These are phyloP conservation scores for Knufia fluminis DNA, from an alignment of 2,329 filamentous ascomycete genomes.

Conservation along the genomic window DNA sequence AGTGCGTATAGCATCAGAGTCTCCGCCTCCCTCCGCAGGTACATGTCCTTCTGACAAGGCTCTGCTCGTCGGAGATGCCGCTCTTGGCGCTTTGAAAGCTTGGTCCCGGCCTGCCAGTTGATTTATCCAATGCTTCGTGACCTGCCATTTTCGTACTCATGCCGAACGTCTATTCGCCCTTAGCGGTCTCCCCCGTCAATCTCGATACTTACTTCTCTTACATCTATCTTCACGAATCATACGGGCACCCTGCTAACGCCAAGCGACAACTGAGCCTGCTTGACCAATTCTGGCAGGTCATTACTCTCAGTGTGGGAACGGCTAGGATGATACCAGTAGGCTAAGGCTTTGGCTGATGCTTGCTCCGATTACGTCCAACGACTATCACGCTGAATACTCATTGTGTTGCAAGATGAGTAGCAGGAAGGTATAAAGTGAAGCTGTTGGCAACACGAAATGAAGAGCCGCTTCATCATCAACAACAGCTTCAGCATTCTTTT, in stretches of 20 bases:
- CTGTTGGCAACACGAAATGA: neutral
- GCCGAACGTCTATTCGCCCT: slow-evolving; percentile 4
- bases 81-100: neutral
- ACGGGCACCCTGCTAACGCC: neutral
- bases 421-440: slow-evolving; percentile 4
- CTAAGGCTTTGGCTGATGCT: slow-evolving; percentile 3
- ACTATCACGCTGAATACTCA: neutral
- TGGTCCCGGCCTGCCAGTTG: neutral
- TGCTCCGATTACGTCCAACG: neutral
- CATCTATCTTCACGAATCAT: neutral
- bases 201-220: neutral
- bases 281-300: slow-evolving; percentile 1
- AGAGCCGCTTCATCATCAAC: neutral
- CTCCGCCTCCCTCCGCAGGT: neutral
- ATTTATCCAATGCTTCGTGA: neutral
- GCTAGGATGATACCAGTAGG: neutral
- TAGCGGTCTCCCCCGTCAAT: slow-evolving; percentile 1
- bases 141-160: slow-evolving; percentile 4
- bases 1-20: neutral
- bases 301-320: neutral
- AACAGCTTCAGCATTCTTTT: neutral
- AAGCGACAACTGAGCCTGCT: neutral
- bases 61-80: slow-evolving; percentile 1
- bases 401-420: neutral
- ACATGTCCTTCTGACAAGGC: neutral